These are phyloP conservation scores for Neurospora tetrasperma DNA, from an alignment of 495 filamentous ascomycete genomes.

Conservation along the genomic window DNA sequence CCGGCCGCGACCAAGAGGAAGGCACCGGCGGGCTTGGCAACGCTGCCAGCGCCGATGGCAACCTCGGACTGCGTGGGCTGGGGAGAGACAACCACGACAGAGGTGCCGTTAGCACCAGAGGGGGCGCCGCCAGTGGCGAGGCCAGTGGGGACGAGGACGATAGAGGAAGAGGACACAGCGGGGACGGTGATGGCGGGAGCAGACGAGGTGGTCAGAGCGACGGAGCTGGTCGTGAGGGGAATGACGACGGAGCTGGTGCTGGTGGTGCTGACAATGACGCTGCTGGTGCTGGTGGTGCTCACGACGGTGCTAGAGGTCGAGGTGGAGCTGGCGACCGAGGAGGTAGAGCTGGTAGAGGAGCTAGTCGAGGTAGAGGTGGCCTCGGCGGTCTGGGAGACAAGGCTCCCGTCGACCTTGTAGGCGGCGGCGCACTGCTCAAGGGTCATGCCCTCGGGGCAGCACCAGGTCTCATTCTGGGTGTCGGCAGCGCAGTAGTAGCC, in stretches of 20 bases:
- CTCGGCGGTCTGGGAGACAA: conserved; percentile 25
- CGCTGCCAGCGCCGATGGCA: conserved; percentile 11
- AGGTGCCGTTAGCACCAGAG: background rate
- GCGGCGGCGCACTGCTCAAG: conserved; percentile 32
- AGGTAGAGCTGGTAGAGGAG: conserved; percentile 6
- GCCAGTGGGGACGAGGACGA: conserved; percentile 1
- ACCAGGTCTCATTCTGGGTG: conserved; percentile 29
- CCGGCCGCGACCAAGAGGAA: conserved; percentile 17
- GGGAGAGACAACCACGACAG: background rate
- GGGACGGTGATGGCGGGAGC: background rate
- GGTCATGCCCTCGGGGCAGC: conserved; percentile 35
- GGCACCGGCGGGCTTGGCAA: conserved; percentile 16
- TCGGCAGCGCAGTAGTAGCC: conserved; percentile 40
- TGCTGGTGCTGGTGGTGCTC: conserved; percentile 2
- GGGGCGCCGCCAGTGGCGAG: conserved; percentile 1
- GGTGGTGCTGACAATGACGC: background rate
- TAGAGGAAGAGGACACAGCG: background rate
- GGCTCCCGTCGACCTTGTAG: conserved; percentile 27
- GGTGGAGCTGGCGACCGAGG: conserved; percentile 10
- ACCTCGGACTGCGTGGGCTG: conserved; percentile 9
- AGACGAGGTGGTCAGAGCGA: conserved; percentile 9
- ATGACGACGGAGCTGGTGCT: background rate
- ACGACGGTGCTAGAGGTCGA: conserved; percentile 4
- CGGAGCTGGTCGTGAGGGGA: conserved; percentile 3
- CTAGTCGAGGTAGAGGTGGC: conserved; percentile 16